Percentiles rank a stretch among this genome's conserved stretches.
phyloP scores from a whole-genome alignment of 176 grass and related monocot genomes.

The Zea mays region DNA sequence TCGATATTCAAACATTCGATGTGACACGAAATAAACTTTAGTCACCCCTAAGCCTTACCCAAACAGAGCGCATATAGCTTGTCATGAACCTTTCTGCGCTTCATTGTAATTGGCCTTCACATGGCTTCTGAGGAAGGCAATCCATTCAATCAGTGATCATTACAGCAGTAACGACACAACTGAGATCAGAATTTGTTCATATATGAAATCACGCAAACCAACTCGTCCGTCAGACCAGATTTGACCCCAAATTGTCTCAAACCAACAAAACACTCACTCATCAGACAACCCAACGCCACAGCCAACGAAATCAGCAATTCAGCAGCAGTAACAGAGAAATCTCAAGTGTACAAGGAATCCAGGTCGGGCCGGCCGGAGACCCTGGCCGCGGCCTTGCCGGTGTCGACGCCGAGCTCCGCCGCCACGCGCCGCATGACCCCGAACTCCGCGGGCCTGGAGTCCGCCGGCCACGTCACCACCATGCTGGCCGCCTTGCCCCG shows the following conservation, averaged over 20 bases:
- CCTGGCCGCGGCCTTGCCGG: conserved; percentile 28
- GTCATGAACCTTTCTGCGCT: too few relatives aligned
- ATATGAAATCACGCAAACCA: too few relatives aligned
- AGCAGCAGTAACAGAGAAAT: background rate
- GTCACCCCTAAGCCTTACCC: too few relatives aligned
- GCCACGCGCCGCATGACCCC: conserved; percentile 48
- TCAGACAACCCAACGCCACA: background rate
- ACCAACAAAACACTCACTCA: background rate
- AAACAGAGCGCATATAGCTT: too few relatives aligned
- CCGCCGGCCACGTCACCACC: conserved; percentile 79
- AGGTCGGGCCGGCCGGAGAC: conserved; percentile 46
- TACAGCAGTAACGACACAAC: background rate
- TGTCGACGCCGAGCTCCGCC: conserved; percentile 55
- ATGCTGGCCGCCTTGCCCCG: conserved; percentile 65
- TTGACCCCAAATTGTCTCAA: background rate
- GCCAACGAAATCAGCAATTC: background rate
- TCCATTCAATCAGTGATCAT: background rate
- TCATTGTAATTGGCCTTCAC: too few relatives aligned
- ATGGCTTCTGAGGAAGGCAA: background rate
- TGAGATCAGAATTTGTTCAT: background rate
- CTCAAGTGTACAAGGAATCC: conserved; percentile 69
- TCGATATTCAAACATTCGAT: too few relatives aligned
- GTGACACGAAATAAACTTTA: too few relatives aligned
- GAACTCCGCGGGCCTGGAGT: conserved; percentile 38
- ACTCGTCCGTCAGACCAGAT: background rate